Conservation (phyloP, 176 grass and related monocot species). For the sorghum (Sorghum bicolor) region DNA sequence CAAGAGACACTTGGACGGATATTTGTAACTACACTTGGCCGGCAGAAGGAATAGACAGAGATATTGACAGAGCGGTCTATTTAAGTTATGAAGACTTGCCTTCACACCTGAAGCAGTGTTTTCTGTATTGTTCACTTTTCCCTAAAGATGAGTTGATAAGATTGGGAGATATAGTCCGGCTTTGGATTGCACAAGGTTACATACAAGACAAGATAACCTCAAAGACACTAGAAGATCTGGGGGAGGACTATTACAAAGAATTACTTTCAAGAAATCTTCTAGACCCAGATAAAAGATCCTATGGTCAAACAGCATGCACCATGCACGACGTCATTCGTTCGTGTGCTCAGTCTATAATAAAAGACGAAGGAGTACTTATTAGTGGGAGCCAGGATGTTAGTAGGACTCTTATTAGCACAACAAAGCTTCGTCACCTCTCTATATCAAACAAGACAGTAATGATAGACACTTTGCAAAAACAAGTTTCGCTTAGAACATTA, state of each 20-base stretch:
- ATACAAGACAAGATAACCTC: background rate
- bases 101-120: conserved; percentile 31
- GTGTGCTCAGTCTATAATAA: too few relatives aligned
- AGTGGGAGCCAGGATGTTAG: too few relatives aligned
- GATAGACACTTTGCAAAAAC: too few relatives aligned
- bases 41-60: background rate
- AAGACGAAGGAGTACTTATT: too few relatives aligned
- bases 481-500: too few relatives aligned
- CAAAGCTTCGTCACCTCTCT: too few relatives aligned
- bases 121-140: conserved; percentile 23
- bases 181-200: conserved; percentile 24
- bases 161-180: accelerated
- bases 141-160: background rate
- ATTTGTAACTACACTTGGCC: background rate
- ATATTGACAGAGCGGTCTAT: conserved; percentile 21
- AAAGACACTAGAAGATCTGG: background rate
- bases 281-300: background rate
- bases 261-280: conserved; percentile 23
- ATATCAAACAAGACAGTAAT: too few relatives aligned
- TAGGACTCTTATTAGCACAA: too few relatives aligned
- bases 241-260: background rate
- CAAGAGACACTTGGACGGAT: background rate
- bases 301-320: too few relatives aligned
- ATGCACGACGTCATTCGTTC: too few relatives aligned
- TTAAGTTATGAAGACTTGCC: conserved; percentile 33